Base-by-base conservation (phyloP, 2,329 filamentous ascomycete genomes). In the Parasarocladium wereldwijsianum region DNA sequence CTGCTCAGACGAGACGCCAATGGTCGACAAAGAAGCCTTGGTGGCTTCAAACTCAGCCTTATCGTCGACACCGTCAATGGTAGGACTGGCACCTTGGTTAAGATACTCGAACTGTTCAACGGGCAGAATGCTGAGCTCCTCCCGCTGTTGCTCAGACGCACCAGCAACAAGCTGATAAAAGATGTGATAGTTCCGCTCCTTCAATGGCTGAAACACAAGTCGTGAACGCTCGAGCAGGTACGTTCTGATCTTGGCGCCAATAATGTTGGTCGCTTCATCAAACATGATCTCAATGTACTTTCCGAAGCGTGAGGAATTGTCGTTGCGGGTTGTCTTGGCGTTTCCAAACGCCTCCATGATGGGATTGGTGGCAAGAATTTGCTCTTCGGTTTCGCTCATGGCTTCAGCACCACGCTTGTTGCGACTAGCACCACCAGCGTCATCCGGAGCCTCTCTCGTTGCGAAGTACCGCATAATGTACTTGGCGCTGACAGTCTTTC, bases 251-350 rank as follows among this genome's bases (percentile, higher is more conserved):
- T 92, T 92, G 33, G 90, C 90, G 42, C 90, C 90, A 48, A 96
- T 94, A 45, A 98, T 98, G 52, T 92, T 90, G 38, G 84, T 93
- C 46, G 78, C 72, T 38, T 83, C 73, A 58, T 96, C 86, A 55
- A 98, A 98, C 84, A 96, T 87, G 51, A 98, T 98, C 61, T 98
- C 90, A 45, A 98, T 96, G 55, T 98, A 98, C 66, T 98, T 98
- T 54, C 90, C 90, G 57, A 98, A 98, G 47, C 90, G 75, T 24
- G 90, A 98, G 25, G 90, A 98, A 60, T 98, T 98, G 60, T 98
- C 90, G 60, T 98, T 98, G 52, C 90, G 72, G 8, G 90, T 98
- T n/a, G 90, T 98, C 62, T 98, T 98, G 32, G 90, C 90, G 62
- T 98, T 98, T 52, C 90, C 90, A 50, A 98, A 98, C 19, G 90